Conservation (phyloP, 2,329 filamentous ascomycete genomes). For the Ophiostoma sp. region DNA sequence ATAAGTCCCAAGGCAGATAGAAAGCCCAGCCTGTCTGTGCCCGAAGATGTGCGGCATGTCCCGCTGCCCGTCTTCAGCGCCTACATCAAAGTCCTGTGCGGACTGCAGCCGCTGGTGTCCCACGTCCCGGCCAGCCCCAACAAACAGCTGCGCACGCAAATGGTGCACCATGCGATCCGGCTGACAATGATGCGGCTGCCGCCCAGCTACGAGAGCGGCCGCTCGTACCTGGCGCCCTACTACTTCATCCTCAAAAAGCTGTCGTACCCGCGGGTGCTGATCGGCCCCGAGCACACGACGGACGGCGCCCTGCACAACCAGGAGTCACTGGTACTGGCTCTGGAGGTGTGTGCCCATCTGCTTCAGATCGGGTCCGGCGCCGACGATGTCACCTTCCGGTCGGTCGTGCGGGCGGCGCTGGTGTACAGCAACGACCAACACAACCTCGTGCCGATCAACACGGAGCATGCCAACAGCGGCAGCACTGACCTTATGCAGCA, state of each 20-base stretch:
- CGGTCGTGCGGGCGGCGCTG: background rate
- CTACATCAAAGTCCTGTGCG: conserved; percentile 49
- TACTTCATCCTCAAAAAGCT: conserved; percentile 40
- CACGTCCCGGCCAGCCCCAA: conserved; percentile 26
- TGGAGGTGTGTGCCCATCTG: conserved; percentile 33
- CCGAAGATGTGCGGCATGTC: conserved; percentile 27
- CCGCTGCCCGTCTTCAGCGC: conserved; percentile 42
- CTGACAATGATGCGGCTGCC: conserved; percentile 33
- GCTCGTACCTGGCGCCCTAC: conserved; percentile 37
- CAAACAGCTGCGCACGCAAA: conserved; percentile 26
- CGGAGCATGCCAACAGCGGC: background rate
- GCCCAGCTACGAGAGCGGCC: conserved; percentile 30
- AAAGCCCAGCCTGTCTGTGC: background rate
- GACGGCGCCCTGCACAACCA: conserved; percentile 30
- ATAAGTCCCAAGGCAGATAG: background rate
- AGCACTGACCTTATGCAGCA: conserved; percentile 16
- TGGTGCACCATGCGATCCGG: conserved; percentile 36
- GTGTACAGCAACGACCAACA: background rate
- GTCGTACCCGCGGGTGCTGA: conserved; percentile 34
- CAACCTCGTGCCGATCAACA: background rate
- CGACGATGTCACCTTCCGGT: conserved; percentile 33
- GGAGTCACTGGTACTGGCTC: conserved; percentile 33
- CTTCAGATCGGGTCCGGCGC: conserved; percentile 31
- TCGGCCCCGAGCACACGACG: conserved; percentile 26
- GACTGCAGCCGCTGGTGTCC: conserved; percentile 35